A percentile compares a stretch with the other conserved stretches of the same genome.
phyloP scores from a whole-genome alignment of 2,329 filamentous ascomycete genomes.

The Graphilbum sp. region DNA sequence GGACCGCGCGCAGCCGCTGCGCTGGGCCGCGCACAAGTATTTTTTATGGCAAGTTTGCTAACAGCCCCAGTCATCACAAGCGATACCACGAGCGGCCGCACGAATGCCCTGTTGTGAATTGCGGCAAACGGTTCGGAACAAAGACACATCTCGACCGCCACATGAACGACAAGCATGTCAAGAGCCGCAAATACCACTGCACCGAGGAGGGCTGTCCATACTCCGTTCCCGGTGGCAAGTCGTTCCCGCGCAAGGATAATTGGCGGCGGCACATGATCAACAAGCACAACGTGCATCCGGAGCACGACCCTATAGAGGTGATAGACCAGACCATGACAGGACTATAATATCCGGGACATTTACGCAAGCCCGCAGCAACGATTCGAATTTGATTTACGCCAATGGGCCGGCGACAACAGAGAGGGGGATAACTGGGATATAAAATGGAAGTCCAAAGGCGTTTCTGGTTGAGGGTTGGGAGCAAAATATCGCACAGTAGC shows the following conservation, averaged over 20 bases:
- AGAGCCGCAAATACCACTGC: slow-evolving; percentile 44
- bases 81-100: slow-evolving; percentile 43
- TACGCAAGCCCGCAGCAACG: too few species aligned
- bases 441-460: too few species aligned
- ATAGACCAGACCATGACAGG: slow-evolving; percentile 21
- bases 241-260: slow-evolving; percentile 45
- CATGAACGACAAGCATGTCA: slow-evolving; percentile 44
- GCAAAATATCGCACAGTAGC: too few species aligned
- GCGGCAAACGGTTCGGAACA: slow-evolving; percentile 41
- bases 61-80: slow-evolving; percentile 33
- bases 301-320: slow-evolving; percentile 27
- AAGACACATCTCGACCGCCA: slow-evolving; percentile 46
- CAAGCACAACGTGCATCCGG: slow-evolving; percentile 27
- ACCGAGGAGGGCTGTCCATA: slow-evolving; percentile 36
- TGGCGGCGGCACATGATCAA: slow-evolving; percentile 47
- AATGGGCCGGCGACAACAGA: too few species aligned
- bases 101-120: slow-evolving; percentile 24
- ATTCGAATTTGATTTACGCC: too few species aligned
- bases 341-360: too few species aligned
- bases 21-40: too few species aligned
- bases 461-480: too few species aligned
- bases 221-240: slow-evolving; percentile 38
- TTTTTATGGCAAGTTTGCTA: slow-evolving; percentile 8
- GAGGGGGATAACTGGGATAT: too few species aligned
- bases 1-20: too few species aligned